A percentile compares a stretch with the other conserved stretches of the same genome.
These are phyloP conservation scores for Triadica sebifera DNA, from an alignment of 345 rosid genomes.

Conservation along the genomic window DNA sequence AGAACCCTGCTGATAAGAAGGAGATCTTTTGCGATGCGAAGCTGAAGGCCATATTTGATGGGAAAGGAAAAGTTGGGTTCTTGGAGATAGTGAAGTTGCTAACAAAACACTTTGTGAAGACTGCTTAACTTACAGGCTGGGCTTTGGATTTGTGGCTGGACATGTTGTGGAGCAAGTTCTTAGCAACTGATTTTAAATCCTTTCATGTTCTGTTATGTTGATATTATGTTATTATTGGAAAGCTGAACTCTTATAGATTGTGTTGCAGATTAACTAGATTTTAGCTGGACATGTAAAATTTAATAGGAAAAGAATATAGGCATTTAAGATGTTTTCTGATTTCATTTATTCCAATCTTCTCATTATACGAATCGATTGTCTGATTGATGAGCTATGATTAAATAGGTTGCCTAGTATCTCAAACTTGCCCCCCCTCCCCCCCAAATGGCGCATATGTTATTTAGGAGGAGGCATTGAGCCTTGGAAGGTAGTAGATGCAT, in stretches of 20 bases:
- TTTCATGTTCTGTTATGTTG: not conserved
- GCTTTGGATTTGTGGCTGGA: not conserved
- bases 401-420: no score
- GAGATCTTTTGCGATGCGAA: conserved; percentile 76
- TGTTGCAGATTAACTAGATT: not conserved
- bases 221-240: conserved; percentile 3
- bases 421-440: no score
- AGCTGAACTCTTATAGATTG: not conserved
- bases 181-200: not conserved
- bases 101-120: conserved; percentile 60
- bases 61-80: conserved; percentile 65
- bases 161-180: not conserved
- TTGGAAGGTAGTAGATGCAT: no score
- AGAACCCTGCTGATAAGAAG: conserved; percentile 67
- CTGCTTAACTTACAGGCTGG: conserved; percentile 9
- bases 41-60: conserved; percentile 65
- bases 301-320: not conserved
- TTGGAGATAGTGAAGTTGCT: conserved; percentile 72
- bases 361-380: not conserved
- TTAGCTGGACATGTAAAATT: conserved; percentile 14
- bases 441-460: no score
- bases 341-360: not conserved
- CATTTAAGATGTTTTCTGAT: not conserved
- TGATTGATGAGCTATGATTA: not conserved
- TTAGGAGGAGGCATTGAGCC: no score